These are phyloP conservation scores for Usnea hakonensis DNA, from an alignment of 495 filamentous ascomycete species.

Conservation along the genomic window DNA sequence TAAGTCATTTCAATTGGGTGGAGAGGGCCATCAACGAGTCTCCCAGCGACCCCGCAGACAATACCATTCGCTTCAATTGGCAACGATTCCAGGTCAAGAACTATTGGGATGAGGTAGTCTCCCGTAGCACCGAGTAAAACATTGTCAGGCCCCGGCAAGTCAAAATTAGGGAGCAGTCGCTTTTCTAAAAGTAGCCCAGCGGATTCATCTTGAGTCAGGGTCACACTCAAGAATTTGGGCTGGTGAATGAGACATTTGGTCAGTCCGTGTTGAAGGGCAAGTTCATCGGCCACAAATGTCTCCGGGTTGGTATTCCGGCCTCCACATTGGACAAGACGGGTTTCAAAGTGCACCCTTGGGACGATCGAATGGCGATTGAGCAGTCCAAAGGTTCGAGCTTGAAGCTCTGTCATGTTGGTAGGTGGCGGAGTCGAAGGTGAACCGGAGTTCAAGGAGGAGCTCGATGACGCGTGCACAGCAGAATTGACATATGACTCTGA, in stretches of 20 bases:
- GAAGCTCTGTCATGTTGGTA: conserved; percentile 66
- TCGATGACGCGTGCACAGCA: conserved; percentile 38
- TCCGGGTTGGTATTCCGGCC: conserved; percentile 48
- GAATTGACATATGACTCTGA: conserved; percentile 60
- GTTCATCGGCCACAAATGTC: conserved; percentile 29
- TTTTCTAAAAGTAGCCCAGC: conserved; percentile 78
- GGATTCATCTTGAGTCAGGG: conserved; percentile 75
- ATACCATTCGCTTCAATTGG: conserved; percentile 89
- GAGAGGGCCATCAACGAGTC: conserved; percentile 51
- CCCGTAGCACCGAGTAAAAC: conserved; percentile 73
- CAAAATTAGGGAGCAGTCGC: conserved; percentile 53
- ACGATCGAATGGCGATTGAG: conserved; percentile 65
- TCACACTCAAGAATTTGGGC: conserved; percentile 78
- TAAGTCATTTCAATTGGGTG: conserved; percentile 76
- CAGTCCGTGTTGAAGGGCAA: conserved; percentile 59
- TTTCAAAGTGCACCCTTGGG: conserved; percentile 57
- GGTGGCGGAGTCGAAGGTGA: conserved; percentile 69
- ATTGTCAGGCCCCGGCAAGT: conserved; percentile 40
- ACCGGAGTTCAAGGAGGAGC: conserved; percentile 35
- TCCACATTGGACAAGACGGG: conserved; percentile 78
- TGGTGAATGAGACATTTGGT: conserved; percentile 61
- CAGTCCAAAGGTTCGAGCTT: conserved; percentile 70
- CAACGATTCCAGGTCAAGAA: conserved; percentile 71
- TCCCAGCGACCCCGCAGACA: conserved; percentile 82
- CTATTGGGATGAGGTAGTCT: conserved; percentile 78